phyloP scores from a whole-genome alignment of 345 rosid species.

The Iberis pinnata region DNA sequence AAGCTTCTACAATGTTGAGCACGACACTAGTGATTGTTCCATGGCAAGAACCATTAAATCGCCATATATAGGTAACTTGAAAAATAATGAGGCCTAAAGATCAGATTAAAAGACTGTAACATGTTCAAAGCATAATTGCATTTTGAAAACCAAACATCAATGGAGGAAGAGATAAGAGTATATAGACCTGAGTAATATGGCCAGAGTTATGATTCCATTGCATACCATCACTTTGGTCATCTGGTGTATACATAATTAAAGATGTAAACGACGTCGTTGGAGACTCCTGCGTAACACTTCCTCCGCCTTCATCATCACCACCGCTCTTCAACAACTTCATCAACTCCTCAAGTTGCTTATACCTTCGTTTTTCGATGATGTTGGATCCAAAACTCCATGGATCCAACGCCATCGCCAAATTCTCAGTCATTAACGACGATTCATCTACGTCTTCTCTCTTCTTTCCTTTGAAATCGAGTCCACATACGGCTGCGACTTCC shows the following conservation, averaged over 20 bases:
- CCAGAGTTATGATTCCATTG: constrained; percentile 28
- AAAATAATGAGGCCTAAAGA: too few species aligned
- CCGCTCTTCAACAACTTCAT: too few species aligned
- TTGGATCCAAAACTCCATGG: constrained; percentile 13
- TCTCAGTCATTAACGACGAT: constrained; percentile 20
- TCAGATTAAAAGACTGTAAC: too few species aligned
- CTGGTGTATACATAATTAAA: constrained; percentile 35
- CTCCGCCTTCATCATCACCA: neutral
- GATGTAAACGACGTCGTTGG: constrained; percentile 38
- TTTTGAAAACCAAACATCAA: too few species aligned
- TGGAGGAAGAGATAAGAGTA: neutral
- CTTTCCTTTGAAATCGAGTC: constrained; percentile 43
- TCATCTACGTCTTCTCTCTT: neutral
- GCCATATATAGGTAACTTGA: too few species aligned
- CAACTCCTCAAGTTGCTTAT: constrained; percentile 11
- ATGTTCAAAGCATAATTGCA: too few species aligned
- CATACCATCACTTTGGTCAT: constrained; percentile 29
- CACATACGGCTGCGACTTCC: constrained; percentile 59
- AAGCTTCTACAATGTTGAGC: too few species aligned
- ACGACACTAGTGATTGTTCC: too few species aligned
- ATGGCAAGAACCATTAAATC: neutral
- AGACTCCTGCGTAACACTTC: constrained; percentile 12
- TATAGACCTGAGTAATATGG: constrained; percentile 48
- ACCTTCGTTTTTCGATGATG: neutral
- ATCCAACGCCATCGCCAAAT: constrained; percentile 14